phyloP scores from a whole-genome alignment of 177 flowering plant species.

The Tripterygium wilfordii region DNA sequence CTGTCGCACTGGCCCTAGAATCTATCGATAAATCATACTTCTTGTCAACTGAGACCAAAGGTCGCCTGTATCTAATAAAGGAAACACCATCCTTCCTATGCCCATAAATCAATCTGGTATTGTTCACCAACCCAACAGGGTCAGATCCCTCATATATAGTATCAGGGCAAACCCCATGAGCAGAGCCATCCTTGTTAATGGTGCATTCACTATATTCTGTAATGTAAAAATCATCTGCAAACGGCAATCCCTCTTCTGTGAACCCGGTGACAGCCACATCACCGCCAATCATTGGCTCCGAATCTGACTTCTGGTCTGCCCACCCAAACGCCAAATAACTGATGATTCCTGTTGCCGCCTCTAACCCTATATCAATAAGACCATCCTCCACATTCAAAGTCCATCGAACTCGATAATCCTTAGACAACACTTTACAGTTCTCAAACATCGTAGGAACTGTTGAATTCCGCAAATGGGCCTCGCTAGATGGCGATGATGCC shows the following conservation, averaged over 20 bases:
- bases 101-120: slow-evolving; percentile 71
- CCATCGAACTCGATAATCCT: slow-evolving; percentile 72
- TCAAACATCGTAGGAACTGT: slow-evolving; percentile 73
- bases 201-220: slow-evolving; percentile 74
- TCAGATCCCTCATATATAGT: slow-evolving; percentile 51
- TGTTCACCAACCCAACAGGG: slow-evolving; percentile 48
- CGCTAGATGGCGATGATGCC: slow-evolving; percentile 23
- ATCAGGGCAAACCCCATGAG: slow-evolving; percentile 88
- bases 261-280: slow-evolving; percentile 83
- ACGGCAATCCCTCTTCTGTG: slow-evolving; percentile 72
- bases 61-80: slow-evolving; percentile 63
- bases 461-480: neutral
- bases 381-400: slow-evolving; percentile 37
- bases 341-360: slow-evolving; percentile 55
- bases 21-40: slow-evolving; percentile 61
- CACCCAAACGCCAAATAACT: slow-evolving; percentile 92
- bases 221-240: slow-evolving; percentile 79
- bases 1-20: slow-evolving; percentile 48
- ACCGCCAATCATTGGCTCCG: slow-evolving; percentile 54
- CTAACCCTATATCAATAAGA: slow-evolving; percentile 72
- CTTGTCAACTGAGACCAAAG: slow-evolving; percentile 39
- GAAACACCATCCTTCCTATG: slow-evolving; percentile 93
- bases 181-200: slow-evolving; percentile 50
- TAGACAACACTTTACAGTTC: slow-evolving; percentile 62
- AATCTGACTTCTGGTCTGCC: slow-evolving; percentile 51